A percentile compares a stretch with the other conserved stretches of the same genome.
These are phyloP conservation scores for Fusarium zealandicum DNA, from an alignment of 2,329 filamentous ascomycete species.

Conservation along the genomic window DNA sequence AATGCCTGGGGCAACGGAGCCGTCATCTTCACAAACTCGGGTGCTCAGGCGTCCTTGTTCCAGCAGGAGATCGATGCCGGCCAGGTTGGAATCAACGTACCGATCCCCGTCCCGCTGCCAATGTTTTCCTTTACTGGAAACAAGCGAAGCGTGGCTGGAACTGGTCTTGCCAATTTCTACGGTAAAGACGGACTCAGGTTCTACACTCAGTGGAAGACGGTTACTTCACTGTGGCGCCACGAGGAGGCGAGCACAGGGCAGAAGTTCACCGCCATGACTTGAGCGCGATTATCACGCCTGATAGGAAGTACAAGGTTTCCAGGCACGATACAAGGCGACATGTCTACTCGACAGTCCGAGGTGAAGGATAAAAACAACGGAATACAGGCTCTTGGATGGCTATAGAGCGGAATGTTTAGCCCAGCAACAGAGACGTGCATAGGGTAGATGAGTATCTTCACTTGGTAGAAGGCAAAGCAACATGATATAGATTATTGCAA, in stretches of 20 bases:
- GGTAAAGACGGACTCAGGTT: constrained; percentile 86
- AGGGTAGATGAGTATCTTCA: too few species aligned
- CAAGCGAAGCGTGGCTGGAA: constrained; percentile 86
- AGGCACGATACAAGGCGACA: too few species aligned
- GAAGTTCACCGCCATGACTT: constrained; percentile 23
- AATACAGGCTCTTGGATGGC: too few species aligned
- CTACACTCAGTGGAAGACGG: constrained; percentile 93
- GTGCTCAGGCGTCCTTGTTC: constrained; percentile 75
- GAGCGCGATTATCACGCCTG: neutral
- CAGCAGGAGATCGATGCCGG: constrained; percentile 79
- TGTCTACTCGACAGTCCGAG: too few species aligned
- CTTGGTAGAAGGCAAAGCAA: too few species aligned
- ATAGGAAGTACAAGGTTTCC: too few species aligned
- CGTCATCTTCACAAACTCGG: constrained; percentile 78
- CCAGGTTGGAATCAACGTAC: constrained; percentile 81
- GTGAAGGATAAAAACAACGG: too few species aligned
- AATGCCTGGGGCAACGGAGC: constrained; percentile 85
- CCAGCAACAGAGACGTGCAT: too few species aligned
- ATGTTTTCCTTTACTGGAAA: constrained; percentile 74
- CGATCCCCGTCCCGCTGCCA: constrained; percentile 70
- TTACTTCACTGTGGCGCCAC: constrained; percentile 78
- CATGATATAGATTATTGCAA: too few species aligned
- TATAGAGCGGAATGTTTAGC: too few species aligned
- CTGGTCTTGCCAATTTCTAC: constrained; percentile 89
- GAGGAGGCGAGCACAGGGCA: constrained; percentile 22